Percentiles rank a stretch among this genome's conserved stretches.
phyloP scores from a whole-genome alignment of 768 basidiomycete genomes.

The Hygrophorus pudorinus region DNA sequence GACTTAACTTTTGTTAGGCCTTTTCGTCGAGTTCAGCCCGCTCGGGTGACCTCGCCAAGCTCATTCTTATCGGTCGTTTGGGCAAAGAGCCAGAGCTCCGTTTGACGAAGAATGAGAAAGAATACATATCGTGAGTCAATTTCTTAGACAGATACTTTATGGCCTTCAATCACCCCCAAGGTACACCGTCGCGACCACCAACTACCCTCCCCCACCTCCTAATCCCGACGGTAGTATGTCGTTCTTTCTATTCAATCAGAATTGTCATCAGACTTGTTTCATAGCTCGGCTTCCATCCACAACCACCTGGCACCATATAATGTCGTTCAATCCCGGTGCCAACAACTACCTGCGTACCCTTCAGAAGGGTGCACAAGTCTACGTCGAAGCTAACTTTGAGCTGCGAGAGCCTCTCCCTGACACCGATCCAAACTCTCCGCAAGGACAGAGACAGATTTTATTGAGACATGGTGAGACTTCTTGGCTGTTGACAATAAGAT shows the following conservation, averaged over 20 bases:
- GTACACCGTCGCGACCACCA: constrained; percentile 69
- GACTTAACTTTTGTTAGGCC: constrained; percentile 27
- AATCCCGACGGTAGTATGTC: constrained; percentile 53
- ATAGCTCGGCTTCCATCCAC: constrained; percentile 43
- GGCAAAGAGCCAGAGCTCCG: constrained; percentile 63
- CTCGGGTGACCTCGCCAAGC: constrained; percentile 57
- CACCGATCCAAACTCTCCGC: constrained; percentile 55
- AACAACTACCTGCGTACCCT: constrained; percentile 58
- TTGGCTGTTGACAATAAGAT: not conserved
- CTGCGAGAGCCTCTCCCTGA: constrained; percentile 59
- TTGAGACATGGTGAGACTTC: constrained; percentile 57
- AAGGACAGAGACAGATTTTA: constrained; percentile 76
- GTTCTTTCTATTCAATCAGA: not conserved
- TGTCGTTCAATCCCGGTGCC: constrained; percentile 58
- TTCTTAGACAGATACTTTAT: not conserved
- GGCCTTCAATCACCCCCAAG: constrained; percentile 24
- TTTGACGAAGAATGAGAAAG: constrained; percentile 61
- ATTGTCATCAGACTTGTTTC: not conserved
- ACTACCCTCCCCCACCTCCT: constrained; percentile 45
- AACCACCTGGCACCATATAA: constrained; percentile 67
- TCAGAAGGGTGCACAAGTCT: constrained; percentile 65
- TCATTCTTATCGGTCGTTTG: constrained; percentile 68
- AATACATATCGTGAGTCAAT: constrained; percentile 60
- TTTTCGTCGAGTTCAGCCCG: constrained; percentile 55
- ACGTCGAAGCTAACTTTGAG: constrained; percentile 73